Evolutionary conservation across 495 filamentous ascomycete genomes (phyloP).

Genomic region (Aspergillus haitiensis): DNA sequence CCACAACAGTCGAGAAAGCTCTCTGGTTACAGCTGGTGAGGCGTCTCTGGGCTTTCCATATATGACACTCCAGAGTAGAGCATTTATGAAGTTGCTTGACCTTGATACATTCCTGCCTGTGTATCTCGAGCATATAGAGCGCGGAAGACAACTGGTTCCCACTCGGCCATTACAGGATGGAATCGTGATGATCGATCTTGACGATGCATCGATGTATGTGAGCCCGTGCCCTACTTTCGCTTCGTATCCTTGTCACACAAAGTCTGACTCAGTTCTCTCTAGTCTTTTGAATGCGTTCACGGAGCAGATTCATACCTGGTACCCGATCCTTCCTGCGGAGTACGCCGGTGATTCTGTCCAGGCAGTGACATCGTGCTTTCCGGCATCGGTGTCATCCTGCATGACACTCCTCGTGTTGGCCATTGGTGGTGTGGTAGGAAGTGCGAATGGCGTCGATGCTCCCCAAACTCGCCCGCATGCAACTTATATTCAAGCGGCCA

Average conservation of each 20-base stretch:
- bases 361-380: constrained; percentile 1
- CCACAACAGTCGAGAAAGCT: no score
- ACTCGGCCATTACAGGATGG: no score
- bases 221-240: neutral
- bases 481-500: constrained; percentile 8
- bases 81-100: no score
- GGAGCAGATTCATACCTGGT: constrained; percentile 9
- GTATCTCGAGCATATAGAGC: no score
- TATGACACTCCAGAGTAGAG: no score
- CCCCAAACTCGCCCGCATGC: neutral
- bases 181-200: no score
- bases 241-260: neutral
- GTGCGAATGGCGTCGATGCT: no score
- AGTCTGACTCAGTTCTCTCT: neutral
- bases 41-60: no score
- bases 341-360: constrained; percentile 8
- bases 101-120: no score
- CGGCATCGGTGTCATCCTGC: constrained; percentile 3
- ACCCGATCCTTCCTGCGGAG: constrained; percentile 9
- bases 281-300: constrained; percentile 10
- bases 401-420: constrained; percentile 10
- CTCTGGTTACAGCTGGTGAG: no score
- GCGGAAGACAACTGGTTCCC: no score
- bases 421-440: constrained; percentile 7
- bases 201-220: no score